Evolutionary conservation across 2,329 filamentous ascomycete species (phyloP).

Genomic region (Fusarium sp.): DNA sequence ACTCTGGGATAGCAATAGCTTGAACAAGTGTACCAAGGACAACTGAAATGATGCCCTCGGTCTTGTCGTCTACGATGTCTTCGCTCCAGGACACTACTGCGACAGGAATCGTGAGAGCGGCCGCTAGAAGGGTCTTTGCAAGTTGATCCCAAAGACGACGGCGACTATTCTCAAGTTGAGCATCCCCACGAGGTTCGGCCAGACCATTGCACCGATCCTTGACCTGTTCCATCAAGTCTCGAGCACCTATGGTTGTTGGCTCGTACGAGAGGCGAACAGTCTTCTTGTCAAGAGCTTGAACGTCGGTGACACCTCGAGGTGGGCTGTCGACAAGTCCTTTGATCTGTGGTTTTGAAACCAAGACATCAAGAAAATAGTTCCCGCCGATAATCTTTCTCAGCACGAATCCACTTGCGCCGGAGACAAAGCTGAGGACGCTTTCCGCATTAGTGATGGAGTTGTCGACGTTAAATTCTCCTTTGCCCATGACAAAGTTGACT

Average conservation of each 20-base stretch:
- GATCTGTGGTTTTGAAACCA: neutral
- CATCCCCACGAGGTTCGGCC: slow-evolving; percentile 49
- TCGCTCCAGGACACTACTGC: slow-evolving; percentile 49
- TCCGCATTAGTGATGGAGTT: slow-evolving; percentile 38
- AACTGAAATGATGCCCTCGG: slow-evolving; percentile 50
- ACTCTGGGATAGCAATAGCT: slow-evolving; percentile 58
- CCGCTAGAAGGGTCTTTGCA: slow-evolving; percentile 47
- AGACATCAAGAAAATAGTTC: neutral
- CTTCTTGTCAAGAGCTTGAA: slow-evolving; percentile 45
- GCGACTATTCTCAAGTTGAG: slow-evolving; percentile 46
- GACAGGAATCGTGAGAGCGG: slow-evolving; percentile 50
- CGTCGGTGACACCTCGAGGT: neutral
- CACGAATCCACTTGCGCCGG: slow-evolving; percentile 46
- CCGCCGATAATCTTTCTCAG: slow-evolving; percentile 30
- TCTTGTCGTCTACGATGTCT: slow-evolving; percentile 33
- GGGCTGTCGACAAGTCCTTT: neutral
- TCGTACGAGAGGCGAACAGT: slow-evolving; percentile 50
- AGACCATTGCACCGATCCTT: slow-evolving; percentile 38
- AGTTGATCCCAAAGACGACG: slow-evolving; percentile 49
- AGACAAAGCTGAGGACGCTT: slow-evolving; percentile 14
- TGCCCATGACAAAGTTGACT: slow-evolving; percentile 54
- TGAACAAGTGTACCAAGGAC: slow-evolving; percentile 63
- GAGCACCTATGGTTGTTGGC: slow-evolving; percentile 49
- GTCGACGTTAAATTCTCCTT: slow-evolving; percentile 50
- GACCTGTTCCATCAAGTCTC: slow-evolving; percentile 43